Evolutionary conservation across 2,329 filamentous ascomycete genomes (phyloP).

Genomic region (Diaporthe sp.): DNA sequence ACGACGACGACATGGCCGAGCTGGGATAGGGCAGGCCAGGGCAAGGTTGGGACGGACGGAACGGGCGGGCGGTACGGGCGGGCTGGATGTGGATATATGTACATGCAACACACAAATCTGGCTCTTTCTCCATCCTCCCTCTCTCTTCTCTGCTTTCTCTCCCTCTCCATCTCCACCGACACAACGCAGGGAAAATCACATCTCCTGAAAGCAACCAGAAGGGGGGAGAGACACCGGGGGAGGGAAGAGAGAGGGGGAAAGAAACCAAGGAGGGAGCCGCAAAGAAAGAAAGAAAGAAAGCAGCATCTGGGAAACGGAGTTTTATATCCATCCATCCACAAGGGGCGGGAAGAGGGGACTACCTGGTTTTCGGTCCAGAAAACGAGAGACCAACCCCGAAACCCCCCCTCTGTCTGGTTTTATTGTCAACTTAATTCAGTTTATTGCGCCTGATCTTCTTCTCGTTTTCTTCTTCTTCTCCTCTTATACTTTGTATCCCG

Average conservation of each 20-base stretch:
- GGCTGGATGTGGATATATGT: not conserved
- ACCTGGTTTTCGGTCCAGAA: too few species aligned
- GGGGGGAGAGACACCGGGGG: not conserved
- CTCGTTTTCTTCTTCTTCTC: not conserved
- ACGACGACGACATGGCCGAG: not conserved
- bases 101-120: slow-evolving; percentile 19
- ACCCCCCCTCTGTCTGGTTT: not conserved
- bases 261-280: not conserved
- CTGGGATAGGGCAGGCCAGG: not conserved
- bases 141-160: not conserved
- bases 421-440: slow-evolving; percentile 15
- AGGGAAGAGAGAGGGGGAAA: too few species aligned
- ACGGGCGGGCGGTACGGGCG: not conserved
- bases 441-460: not conserved
- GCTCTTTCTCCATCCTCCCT: not conserved
- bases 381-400: too few species aligned
- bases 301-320: slow-evolving; percentile 25
- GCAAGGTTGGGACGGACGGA: not conserved
- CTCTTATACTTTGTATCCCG: not conserved
- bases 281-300: not conserved
- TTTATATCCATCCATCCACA: not conserved
- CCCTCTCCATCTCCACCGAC: not conserved
- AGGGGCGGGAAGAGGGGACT: not conserved
- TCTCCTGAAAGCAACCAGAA: too few species aligned
- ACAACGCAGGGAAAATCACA: too few species aligned